Evolutionary conservation across 2,329 filamentous ascomycete species (phyloP), one percentile per base, ranked within the genome.

Genomic region (Rhytidhysteron rufulum): DNA sequence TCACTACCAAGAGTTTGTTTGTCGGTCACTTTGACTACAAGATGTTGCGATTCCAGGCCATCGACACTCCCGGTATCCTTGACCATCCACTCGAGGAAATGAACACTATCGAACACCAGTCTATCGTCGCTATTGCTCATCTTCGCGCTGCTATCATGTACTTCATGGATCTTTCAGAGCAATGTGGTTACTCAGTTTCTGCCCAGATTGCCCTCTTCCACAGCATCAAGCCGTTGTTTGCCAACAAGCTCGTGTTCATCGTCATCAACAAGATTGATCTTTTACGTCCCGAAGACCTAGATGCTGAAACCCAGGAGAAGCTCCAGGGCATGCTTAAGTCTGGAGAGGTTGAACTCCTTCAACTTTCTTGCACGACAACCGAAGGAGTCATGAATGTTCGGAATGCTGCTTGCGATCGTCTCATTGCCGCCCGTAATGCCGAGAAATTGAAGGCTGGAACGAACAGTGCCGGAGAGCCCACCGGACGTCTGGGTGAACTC

Each of bases 81-180:
- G 93, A 98, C 57, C 93, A 98, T 66, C 90, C 91, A 25, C 80
- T 98, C 7, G 93, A 97, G 70, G 93, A 97, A 73, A 98, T 97
- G 93, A 95, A 96, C 72, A 97, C 93, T 3, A 98, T 98, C 62
- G 93, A 98, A 71, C 97, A 97, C 88, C 93, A 97, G 75, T 86
- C 86, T 47, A 96, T 98, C 54, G 97, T 91, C 15, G 93, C 94
- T 9, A 95, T 98, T 71, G 93, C 93, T 37, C 94, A 98, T 74
- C 76, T 98, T 62, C 82, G 91, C 57, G 94, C 90, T 31, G 91
- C 91, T 41, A 94, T 98, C 50, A 75, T 97, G 44, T 97, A 97
- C 70, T 97, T 97, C 64, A 95, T 97, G 87, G 91, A 97, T 74
- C 75, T 96, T 46, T 95, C 87, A 17, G 91, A 96, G 74, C 88